phyloP scores from a whole-genome alignment of 2,329 filamentous ascomycete genomes.

The Pseudocercospora crystallina region DNA sequence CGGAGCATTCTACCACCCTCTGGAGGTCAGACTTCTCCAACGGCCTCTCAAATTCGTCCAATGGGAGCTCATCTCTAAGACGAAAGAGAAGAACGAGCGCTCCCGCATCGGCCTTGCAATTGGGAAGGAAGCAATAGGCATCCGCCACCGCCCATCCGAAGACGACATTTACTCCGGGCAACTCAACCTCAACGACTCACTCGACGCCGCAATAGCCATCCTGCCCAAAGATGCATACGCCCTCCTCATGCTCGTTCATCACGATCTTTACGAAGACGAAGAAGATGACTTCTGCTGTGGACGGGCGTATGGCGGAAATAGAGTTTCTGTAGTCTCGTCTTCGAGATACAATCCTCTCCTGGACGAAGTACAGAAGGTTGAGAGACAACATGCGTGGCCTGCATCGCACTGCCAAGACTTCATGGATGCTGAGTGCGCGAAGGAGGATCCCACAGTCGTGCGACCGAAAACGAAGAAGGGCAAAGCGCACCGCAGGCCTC shows the following conservation, averaged over 20 bases:
- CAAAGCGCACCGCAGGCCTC: too few relatives aligned
- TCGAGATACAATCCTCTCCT: constrained; percentile 61
- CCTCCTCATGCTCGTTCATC: constrained; percentile 56
- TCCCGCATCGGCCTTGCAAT: constrained; percentile 48
- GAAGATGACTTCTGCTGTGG: constrained; percentile 68
- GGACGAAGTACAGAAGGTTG: constrained; percentile 44
- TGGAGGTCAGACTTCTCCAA: constrained; percentile 50
- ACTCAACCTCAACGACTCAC: constrained; percentile 61
- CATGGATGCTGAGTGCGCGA: constrained; percentile 39
- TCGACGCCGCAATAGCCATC: constrained; percentile 56
- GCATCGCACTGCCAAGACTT: constrained; percentile 60
- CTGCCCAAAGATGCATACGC: constrained; percentile 61
- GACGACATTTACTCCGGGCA: constrained; percentile 53
- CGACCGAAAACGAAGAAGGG: constrained; percentile 14
- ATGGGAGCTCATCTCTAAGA: constrained; percentile 44
- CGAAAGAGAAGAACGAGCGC: background rate
- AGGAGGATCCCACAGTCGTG: too few relatives aligned
- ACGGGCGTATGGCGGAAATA: constrained; percentile 63
- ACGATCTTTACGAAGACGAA: constrained; percentile 66
- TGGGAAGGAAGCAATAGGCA: constrained; percentile 43
- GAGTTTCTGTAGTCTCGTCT: constrained; percentile 61
- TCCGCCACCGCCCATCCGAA: constrained; percentile 52
- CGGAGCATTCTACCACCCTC: constrained; percentile 54
- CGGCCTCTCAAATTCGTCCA: constrained; percentile 46
- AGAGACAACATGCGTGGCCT: constrained; percentile 62